Evolutionary conservation across 805 yeast species (phyloP).

Genomic region (Pichia manshurica): DNA sequence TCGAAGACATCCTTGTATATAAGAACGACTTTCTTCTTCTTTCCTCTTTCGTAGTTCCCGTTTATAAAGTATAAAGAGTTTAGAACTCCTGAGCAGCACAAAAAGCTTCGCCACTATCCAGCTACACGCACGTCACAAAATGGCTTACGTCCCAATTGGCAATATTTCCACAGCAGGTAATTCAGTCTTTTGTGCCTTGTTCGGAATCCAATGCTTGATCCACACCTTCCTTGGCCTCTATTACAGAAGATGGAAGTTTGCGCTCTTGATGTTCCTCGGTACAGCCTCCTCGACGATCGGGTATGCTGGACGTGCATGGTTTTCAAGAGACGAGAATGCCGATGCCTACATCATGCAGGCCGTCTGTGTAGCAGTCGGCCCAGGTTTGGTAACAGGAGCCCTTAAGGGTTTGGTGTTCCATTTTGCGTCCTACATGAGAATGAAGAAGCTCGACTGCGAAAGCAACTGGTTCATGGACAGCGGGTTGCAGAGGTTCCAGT

Average conservation of each 20-base stretch:
- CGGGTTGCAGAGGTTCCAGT: not conserved
- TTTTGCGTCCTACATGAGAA: not conserved
- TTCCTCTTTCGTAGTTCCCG: too few relatives aligned
- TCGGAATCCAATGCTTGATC: not conserved
- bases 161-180: not conserved
- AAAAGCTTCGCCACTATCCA: too few relatives aligned
- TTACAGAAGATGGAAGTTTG: not conserved
- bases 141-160: not conserved
- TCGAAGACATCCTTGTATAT: too few relatives aligned
- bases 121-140: not conserved
- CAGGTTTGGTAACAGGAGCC: not conserved
- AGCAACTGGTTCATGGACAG: not conserved
- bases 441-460: not conserved
- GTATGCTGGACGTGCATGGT: conserved; percentile 3
- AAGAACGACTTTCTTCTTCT: too few relatives aligned
- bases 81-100: too few relatives aligned
- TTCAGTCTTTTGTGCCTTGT: not conserved
- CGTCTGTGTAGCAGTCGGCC: conserved; percentile 1
- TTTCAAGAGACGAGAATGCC: too few relatives aligned
- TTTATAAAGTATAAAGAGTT: too few relatives aligned
- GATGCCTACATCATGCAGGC: not conserved
- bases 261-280: not conserved
- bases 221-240: not conserved
- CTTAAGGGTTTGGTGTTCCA: not conserved
- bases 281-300: not conserved